Evolutionary conservation across 2,329 filamentous ascomycete genomes (phyloP), one percentile per base, ranked within the genome.

Genomic region (Aureobasidium zeae): DNA sequence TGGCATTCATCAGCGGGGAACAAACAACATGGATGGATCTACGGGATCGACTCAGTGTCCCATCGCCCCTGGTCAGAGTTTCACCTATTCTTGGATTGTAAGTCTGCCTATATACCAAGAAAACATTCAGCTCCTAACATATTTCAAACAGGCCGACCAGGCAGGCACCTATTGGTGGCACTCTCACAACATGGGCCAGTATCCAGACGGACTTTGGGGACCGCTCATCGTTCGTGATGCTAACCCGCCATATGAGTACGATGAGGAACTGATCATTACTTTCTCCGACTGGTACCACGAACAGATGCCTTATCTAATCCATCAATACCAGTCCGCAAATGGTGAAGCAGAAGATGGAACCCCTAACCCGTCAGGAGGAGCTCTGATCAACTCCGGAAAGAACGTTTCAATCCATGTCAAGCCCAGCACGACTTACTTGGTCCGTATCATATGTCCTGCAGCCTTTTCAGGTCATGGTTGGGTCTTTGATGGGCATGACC

Each of bases 251-350:
- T 70, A 68, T 33, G 60, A 74, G 29, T 76, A 77, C 22, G 68
- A 73, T 21, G 71, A 72, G 30, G 81, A 86, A 49, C 63, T 78
- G 21, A 66, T 81, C 0, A 56, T 86, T 13, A 81, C 82, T 49
- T 61, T 86, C n/a, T 78, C 77, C n/a, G 82, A 86, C 52, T 82
- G 81, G 68, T 86, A 86, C 47, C 79, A 86, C 52, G 74, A 80
- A 33, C 57, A 65, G 21, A 71, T 72, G 64, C 60, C 60, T 3
- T 55, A 52, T n/a, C 62, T 79, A 0, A 54, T 76, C 76, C 51
- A 70, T 81, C 32, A 70, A 51, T 53, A 59, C 69, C 41, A 77
- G 76, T 48, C 74, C 71, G 0, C 5, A 66, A 63, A n/a, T n/a
- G 44, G 44, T 5, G 29, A 24, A 16, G 44, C 44, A 10, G 29